Conservation (phyloP, 2,329 filamentous ascomycete species). For the Colletotrichum sp. region DNA sequence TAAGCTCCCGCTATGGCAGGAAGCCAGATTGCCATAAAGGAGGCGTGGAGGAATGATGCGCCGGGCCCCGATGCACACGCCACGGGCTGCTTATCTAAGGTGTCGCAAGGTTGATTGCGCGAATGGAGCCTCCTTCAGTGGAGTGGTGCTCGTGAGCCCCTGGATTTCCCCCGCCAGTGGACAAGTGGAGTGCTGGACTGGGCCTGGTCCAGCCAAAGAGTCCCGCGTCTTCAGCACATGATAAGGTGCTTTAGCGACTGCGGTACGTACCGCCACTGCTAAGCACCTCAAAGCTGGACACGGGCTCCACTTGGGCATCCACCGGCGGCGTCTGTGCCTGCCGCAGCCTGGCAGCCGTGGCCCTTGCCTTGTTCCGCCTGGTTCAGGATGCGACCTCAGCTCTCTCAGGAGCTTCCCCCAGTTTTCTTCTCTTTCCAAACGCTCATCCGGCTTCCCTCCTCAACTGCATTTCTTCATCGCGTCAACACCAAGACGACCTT, state of each 20-base stretch:
- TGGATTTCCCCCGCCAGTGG: not conserved
- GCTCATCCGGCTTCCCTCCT: not conserved
- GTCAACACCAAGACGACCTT: not conserved
- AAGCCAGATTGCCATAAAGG: conserved; percentile 24
- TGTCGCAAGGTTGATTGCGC: not conserved
- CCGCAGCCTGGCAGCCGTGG: conserved; percentile 6
- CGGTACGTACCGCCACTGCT: not conserved
- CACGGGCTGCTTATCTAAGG: conserved; percentile 6
- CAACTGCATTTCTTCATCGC: conserved; percentile 11
- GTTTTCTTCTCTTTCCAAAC: conserved; percentile 21
- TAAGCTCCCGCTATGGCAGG: conserved; percentile 15
- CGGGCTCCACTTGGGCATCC: conserved; percentile 6
- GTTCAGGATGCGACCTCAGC: conserved; percentile 18
- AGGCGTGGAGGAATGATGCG: conserved; percentile 20
- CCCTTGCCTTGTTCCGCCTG: conserved; percentile 12
- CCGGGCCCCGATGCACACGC: conserved; percentile 10
- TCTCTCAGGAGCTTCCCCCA: conserved; percentile 21
- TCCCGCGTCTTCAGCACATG: not conserved
- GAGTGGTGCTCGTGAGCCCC: not conserved
- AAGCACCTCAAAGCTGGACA: not conserved
- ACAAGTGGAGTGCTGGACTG: not conserved
- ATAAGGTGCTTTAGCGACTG: not conserved
- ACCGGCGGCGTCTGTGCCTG: conserved; percentile 16
- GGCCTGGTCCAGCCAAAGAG: not conserved
- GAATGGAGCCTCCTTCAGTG: not conserved